phyloP scores from a whole-genome alignment of 2,329 filamentous ascomycete genomes.

The Rutstroemia sp. region DNA sequence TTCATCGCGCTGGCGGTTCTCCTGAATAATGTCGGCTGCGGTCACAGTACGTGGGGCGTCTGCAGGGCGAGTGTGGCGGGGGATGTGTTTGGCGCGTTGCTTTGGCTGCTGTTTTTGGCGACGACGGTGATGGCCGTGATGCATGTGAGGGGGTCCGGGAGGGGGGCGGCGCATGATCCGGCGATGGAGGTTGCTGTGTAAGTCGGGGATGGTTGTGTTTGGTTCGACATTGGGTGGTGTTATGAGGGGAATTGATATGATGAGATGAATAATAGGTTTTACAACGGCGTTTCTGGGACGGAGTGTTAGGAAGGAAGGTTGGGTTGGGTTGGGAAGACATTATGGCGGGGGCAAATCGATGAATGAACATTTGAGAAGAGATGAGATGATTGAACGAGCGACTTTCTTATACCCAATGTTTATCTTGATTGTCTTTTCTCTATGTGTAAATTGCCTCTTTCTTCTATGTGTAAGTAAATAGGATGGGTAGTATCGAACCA shows the following conservation, averaged over 20 bases:
- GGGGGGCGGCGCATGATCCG: constrained; percentile 13
- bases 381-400: too few species aligned
- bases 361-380: too few species aligned
- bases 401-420: too few species aligned
- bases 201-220: too few species aligned
- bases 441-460: too few species aligned
- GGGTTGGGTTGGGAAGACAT: background rate
- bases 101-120: constrained; percentile 44
- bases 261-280: background rate
- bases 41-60: constrained; percentile 33
- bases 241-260: background rate
- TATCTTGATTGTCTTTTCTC: too few species aligned
- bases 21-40: constrained; percentile 48
- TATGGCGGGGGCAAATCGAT: background rate
- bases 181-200: constrained; percentile 14
- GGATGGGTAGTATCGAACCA: too few species aligned
- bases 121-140: constrained; percentile 42
- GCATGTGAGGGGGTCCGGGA: constrained; percentile 36
- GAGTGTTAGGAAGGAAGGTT: background rate
- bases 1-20: constrained; percentile 69
- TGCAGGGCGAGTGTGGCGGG: constrained; percentile 31
- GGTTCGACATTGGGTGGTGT: background rate
- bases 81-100: constrained; percentile 39
- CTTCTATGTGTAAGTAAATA: too few species aligned
- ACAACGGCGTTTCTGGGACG: background rate